These are phyloP conservation scores for Cladosporium sp. DNA, from an alignment of 2,329 filamentous ascomycete species.

Conservation along the genomic window DNA sequence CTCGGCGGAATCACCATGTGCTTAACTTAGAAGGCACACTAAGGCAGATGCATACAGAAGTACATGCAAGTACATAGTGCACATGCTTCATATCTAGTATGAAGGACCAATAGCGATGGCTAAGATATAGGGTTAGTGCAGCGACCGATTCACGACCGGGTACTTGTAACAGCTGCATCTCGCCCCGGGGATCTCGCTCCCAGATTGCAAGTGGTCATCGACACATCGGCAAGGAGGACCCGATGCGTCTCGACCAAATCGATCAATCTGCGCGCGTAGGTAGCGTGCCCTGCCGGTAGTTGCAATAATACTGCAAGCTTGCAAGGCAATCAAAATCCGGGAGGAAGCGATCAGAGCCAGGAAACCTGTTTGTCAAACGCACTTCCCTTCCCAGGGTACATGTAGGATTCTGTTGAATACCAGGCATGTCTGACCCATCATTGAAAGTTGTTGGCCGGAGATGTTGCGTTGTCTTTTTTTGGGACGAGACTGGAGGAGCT, in stretches of 20 bases:
- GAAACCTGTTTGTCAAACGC: neutral
- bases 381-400: neutral
- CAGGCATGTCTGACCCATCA: neutral
- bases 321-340: neutral
- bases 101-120: neutral
- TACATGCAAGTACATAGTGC: neutral
- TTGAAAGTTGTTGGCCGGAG: neutral
- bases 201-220: neutral
- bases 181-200: neutral
- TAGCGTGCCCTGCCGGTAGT: neutral
- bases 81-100: neutral
- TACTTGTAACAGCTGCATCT: neutral
- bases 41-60: neutral
- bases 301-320: neutral
- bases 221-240: neutral
- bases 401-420: neutral
- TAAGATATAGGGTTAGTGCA: neutral
- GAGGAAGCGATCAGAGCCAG: neutral
- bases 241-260: neutral
- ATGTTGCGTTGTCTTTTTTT: neutral
- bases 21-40: neutral
- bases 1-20: neutral
- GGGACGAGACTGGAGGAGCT: neutral
- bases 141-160: neutral
- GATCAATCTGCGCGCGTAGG: neutral